A percentile compares a stretch with the other conserved stretches of the same genome.
Conservation (phyloP, 1,139 yeast species). For the Lodderomyces pseudojiufengensis region DNA sequence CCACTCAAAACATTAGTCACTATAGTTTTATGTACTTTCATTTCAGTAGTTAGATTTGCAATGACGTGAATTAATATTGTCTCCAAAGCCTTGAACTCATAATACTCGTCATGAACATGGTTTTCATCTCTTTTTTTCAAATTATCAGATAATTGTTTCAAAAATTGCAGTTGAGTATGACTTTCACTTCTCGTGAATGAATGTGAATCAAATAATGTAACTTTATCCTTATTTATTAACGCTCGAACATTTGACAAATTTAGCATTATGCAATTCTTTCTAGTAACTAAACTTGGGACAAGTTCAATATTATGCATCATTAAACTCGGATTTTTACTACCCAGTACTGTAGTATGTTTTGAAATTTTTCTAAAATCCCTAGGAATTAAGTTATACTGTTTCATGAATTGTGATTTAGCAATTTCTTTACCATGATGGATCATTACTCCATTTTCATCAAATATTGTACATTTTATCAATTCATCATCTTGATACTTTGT, state of each 20-base stretch:
- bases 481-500: slow-evolving; percentile 22
- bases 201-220: slow-evolving; percentile 35
- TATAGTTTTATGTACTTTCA: slow-evolving; percentile 43
- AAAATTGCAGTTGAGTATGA: slow-evolving; percentile 33
- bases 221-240: slow-evolving; percentile 37
- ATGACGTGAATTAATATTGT: slow-evolving; percentile 39
- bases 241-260: slow-evolving; percentile 42
- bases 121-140: slow-evolving; percentile 20
- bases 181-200: slow-evolving; percentile 21
- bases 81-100: slow-evolving; percentile 45
- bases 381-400: slow-evolving; percentile 32
- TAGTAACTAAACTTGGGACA: slow-evolving; percentile 41
- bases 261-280: slow-evolving; percentile 36
- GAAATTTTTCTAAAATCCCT: slow-evolving; percentile 42
- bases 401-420: slow-evolving; percentile 34
- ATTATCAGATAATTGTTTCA: slow-evolving; percentile 30
- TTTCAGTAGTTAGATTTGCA: slow-evolving; percentile 37
- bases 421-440: slow-evolving; percentile 40
- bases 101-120: slow-evolving; percentile 14
- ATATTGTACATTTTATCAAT: slow-evolving; percentile 57
- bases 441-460: slow-evolving; percentile 34
- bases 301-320: slow-evolving; percentile 27
- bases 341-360: slow-evolving; percentile 14
- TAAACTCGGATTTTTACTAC: not conserved
- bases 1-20: slow-evolving; percentile 34